Conservation (phyloP, 345 rosid species). For the Microcos paniculata region DNA sequence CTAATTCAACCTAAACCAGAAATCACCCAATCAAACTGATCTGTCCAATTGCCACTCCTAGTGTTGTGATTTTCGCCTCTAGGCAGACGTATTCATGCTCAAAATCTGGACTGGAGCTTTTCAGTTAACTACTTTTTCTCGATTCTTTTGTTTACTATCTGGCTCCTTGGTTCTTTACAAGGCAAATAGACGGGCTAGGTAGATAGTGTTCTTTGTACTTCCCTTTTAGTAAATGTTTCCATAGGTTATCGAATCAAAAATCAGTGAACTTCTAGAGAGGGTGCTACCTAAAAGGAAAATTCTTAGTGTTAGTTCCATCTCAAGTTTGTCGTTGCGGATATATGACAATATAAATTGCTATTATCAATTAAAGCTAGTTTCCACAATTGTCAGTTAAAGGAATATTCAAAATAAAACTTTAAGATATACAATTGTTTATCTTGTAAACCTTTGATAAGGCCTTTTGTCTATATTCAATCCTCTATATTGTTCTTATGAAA, state of each 20-base stretch:
- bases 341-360: not conserved
- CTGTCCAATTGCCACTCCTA: not conserved
- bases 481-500: not conserved
- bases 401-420: not conserved
- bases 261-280: not conserved
- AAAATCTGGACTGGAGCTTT: not conserved
- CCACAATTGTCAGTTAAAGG: not conserved
- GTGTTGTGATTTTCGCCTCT: not conserved
- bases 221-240: not conserved
- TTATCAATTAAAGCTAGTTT: not conserved
- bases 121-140: not conserved
- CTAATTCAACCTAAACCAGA: not conserved
- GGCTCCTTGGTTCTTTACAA: not conserved
- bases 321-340: not conserved
- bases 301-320: not conserved
- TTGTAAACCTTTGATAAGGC: not conserved
- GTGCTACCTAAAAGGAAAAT: not conserved
- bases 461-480: not conserved
- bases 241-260: not conserved
- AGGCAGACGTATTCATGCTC: not conserved
- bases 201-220: not conserved
- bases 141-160: constrained; percentile 5
- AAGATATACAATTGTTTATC: not conserved
- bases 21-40: not conserved
- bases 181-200: not conserved